phyloP scores from a whole-genome alignment of 2,329 filamentous ascomycete genomes.

The Botrytis elliptica region DNA sequence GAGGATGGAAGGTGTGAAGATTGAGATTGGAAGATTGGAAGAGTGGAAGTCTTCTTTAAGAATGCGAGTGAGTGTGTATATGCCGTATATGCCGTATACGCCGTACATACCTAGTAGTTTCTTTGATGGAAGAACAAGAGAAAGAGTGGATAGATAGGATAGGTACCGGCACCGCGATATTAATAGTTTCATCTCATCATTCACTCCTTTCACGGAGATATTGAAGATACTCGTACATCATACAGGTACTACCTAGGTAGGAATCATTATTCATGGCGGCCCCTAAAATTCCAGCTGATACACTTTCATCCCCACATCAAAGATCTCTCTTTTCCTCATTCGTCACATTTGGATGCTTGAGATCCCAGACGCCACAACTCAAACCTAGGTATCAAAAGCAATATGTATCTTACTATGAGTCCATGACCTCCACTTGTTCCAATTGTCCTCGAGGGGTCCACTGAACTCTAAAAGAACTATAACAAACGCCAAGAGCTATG shows the following conservation, averaged over 20 bases:
- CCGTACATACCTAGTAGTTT: background rate
- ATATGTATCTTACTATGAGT: background rate
- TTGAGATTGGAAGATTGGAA: no score
- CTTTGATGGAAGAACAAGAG: no score
- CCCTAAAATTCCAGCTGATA: constrained; percentile 1
- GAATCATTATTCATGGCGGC: constrained; percentile 9
- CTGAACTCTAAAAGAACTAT: background rate
- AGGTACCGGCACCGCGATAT: background rate
- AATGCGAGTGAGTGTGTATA: no score
- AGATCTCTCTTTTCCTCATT: constrained; percentile 1
- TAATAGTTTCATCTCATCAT: constrained; percentile 1
- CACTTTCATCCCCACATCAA: background rate
- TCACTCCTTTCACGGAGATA: background rate
- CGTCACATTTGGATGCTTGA: background rate
- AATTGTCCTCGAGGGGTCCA: background rate
- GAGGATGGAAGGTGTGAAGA: background rate
- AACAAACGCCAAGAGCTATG: constrained; percentile 5
- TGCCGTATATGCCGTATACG: no score
- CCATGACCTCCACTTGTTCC: background rate
- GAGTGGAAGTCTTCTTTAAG: background rate
- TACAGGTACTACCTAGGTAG: no score
- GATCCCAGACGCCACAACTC: background rate
- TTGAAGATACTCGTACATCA: no score
- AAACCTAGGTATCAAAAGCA: constrained; percentile 6
- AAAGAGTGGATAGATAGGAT: no score